Evolutionary conservation across 2,329 filamentous ascomycete genomes (phyloP), one percentile per base, ranked within the genome.

Genomic region (Simplicillium aogashimaense): DNA sequence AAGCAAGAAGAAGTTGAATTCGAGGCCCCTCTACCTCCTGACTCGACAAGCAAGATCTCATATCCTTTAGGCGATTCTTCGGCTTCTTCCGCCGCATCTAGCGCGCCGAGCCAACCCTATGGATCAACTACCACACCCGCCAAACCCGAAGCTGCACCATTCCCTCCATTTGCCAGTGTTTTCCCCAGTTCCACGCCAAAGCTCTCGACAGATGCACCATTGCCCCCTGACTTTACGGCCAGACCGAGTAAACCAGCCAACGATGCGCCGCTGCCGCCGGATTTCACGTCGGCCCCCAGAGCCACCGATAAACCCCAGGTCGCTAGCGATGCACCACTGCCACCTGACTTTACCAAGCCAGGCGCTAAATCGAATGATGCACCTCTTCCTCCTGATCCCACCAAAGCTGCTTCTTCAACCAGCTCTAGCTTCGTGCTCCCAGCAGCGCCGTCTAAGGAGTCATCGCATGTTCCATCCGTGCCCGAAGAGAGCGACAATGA

Each of bases 1-100:
- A 69, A 66, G 46, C 20, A 25, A 25, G 45, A 52, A 31, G 56
- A 57, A 29, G 57, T 61, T 30, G 48, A 53, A 17, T 53, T 56
- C 9, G 39, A 44, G 33, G 35, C 36, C 5, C 68, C 69, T 45
- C 54, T 72, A 10, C 68, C 69, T 25, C 69, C 69, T 18, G 68
- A 72, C 46, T 58, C 67, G 50, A 72, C 63, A 43, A 73, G 69
- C 64, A 71, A 67, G 61, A 54, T 58, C 46, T 52, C 56, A 42
- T 72, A 64, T 49, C 55, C 60, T 43, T 48, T 69, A 42, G 65
- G 63, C 43, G 65, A 68, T 45, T 66, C 65, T 38, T 65, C 64
- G 36, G 67, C 65, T 39, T 70, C 67, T 43, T 72, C 67, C 43
- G 55, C 58, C 46, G 56, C 55, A 40, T 61, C 64, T 50, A 52